Percentiles rank a stretch among this genome's conserved stretches.
Conservation (phyloP, 805 yeast species). For the Kurtzmaniella fragi region DNA sequence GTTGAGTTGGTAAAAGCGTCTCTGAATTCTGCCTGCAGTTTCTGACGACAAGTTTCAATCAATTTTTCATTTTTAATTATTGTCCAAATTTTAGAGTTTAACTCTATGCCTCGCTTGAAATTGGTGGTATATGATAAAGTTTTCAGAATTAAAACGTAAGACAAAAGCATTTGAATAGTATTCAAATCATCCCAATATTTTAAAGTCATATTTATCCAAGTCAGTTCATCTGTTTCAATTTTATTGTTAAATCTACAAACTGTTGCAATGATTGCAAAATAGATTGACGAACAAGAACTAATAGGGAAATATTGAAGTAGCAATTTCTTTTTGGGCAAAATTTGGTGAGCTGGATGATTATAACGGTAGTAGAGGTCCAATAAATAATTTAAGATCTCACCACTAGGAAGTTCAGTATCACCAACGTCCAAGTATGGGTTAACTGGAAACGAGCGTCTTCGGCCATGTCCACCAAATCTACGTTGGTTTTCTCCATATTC, state of each 20-base stretch:
- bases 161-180: slow-evolving; percentile 20
- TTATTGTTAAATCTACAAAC: slow-evolving; percentile 11
- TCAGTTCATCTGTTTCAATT: slow-evolving; percentile 10
- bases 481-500: too few relatives aligned
- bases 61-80: slow-evolving; percentile 14
- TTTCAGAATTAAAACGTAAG: slow-evolving; percentile 15
- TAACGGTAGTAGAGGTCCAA: slow-evolving; percentile 19
- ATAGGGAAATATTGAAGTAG: slow-evolving; percentile 17
- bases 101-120: slow-evolving; percentile 8
- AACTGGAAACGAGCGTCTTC: too few relatives aligned
- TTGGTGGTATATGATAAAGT: slow-evolving; percentile 7
- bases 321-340: slow-evolving; percentile 14
- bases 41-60: slow-evolving; percentile 10
- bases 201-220: slow-evolving; percentile 17
- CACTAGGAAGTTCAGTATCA: slow-evolving; percentile 19
- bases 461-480: too few relatives aligned
- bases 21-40: slow-evolving; percentile 1
- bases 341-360: slow-evolving; percentile 16
- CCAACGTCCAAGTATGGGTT: slow-evolving; percentile 10
- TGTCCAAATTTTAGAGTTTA: slow-evolving; percentile 14
- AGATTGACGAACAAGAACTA: slow-evolving; percentile 15
- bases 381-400: slow-evolving; percentile 13
- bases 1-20: slow-evolving; percentile 3
- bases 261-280: slow-evolving; percentile 21
- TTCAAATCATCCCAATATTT: slow-evolving; percentile 21